Evolutionary conservation across 1,284 basidiomycete genomes (phyloP), one percentile per base, ranked within the genome.

Genomic region (Ceratobasidium sp.): DNA sequence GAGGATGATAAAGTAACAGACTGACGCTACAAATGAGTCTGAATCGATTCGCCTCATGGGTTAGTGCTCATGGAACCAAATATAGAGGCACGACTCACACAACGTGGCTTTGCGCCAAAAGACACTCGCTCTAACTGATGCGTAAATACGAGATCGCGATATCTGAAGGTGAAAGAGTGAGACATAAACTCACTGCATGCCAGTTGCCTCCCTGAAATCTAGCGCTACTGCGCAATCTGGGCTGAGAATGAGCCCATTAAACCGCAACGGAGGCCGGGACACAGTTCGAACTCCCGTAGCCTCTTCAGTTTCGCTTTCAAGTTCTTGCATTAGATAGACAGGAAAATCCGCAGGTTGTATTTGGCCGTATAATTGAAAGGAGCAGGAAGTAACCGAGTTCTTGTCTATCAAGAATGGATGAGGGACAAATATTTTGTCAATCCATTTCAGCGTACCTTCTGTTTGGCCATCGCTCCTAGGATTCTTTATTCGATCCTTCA

Each of bases 91-190:
- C 50, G n/a, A 84, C 90, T 79, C 78, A 94, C 93, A 96, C 17
- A 90, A 91, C 1, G 92, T 91, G 33, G 93, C 90, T 83, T 94
- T 94, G 66, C 90, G 87, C 84, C 92, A 94, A 79, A 95, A 92
- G 4, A 87, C 79, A 59, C 83, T 81, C 15, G 88, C 78, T 86
- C 86, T 33, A 87, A 88, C 54, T 90, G 87, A 75, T 15, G 51
- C 9, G 74, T 59, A 36, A 29, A 33, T 27, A 29, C 60, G 71
- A 36, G n/a, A 78, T 75, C 22, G 69, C 14, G 51, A 29, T 66
- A n/a, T 1, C 31, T n/a, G 36, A 41, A 11, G 11, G 4, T 41
- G 4, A 24, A 33, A 66, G 47, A 36, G 27, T 63, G 71, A n/a
- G 50, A 59, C 9, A 24, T 6, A 17, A 1, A 90, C 78, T 64